Evolutionary conservation across 805 yeast genomes (phyloP).

Genomic region (Saccharomyces mikatae): DNA sequence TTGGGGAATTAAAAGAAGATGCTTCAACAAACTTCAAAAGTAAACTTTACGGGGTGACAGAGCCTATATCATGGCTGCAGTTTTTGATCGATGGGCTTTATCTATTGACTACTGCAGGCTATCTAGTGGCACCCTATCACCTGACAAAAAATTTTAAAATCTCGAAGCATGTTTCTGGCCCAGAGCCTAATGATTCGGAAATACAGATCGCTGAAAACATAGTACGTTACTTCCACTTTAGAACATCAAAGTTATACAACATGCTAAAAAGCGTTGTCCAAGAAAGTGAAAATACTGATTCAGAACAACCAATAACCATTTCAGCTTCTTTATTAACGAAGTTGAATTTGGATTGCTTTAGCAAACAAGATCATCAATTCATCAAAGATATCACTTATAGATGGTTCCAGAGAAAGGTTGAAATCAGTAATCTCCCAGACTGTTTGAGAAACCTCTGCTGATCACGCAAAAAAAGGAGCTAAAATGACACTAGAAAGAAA

Average conservation of each 20-base stretch:
- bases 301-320: slow-evolving; percentile 9
- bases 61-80: slow-evolving; percentile 27
- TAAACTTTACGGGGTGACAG: slow-evolving; percentile 9
- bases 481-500: neutral
- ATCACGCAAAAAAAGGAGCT: neutral
- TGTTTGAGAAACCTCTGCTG: neutral
- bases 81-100: slow-evolving; percentile 25
- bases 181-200: neutral
- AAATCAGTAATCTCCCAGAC: neutral
- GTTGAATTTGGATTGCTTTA: slow-evolving; percentile 28
- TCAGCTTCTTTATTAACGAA: slow-evolving; percentile 16
- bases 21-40: slow-evolving; percentile 8
- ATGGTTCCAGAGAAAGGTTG: slow-evolving; percentile 18
- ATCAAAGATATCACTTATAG: slow-evolving; percentile 13
- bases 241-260: slow-evolving; percentile 11
- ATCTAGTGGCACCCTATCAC: slow-evolving; percentile 22
- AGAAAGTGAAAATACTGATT: slow-evolving; percentile 7
- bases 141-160: slow-evolving; percentile 2
- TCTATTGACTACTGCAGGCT: slow-evolving; percentile 26
- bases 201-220: slow-evolving; percentile 4
- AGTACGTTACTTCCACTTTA: slow-evolving; percentile 15
- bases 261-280: slow-evolving; percentile 11
- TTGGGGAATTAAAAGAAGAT: slow-evolving; percentile 11
- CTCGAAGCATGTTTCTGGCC: neutral
- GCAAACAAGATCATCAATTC: slow-evolving; percentile 24